phyloP scores from a whole-genome alignment of 2,329 filamentous ascomycete genomes.

The Colletotrichum tamarilloi region DNA sequence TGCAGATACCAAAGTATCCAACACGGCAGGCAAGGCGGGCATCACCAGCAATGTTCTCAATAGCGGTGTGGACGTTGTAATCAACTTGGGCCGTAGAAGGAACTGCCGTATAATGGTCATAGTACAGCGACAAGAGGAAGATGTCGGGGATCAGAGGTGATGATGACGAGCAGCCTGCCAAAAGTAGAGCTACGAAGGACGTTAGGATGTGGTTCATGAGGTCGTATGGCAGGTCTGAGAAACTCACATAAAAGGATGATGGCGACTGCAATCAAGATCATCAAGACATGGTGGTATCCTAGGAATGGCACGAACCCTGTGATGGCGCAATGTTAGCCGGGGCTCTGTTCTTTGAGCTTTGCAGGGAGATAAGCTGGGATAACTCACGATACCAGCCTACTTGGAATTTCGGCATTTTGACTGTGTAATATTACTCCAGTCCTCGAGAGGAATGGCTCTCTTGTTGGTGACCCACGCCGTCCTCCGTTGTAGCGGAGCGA shows the following conservation, averaged over 20 bases:
- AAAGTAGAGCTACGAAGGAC: constrained; percentile 76
- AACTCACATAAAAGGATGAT: constrained; percentile 94
- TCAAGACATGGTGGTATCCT: constrained; percentile 87
- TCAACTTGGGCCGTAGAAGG: constrained; percentile 91
- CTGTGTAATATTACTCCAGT: constrained; percentile 27
- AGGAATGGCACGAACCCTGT: constrained; percentile 75
- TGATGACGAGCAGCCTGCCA: constrained; percentile 96
- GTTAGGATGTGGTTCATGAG: constrained; percentile 4
- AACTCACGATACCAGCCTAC: constrained; percentile 63
- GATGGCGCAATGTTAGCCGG: constrained; percentile 14
- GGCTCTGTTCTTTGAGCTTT: neutral
- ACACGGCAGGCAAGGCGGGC: constrained; percentile 91
- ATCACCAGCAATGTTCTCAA: constrained; percentile 88
- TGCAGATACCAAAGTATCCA: constrained; percentile 97
- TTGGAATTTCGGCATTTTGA: constrained; percentile 51
- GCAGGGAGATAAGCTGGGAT: neutral
- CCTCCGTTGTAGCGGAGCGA: constrained; percentile 37
- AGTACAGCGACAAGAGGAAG: constrained; percentile 98
- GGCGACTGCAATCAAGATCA: constrained; percentile 93
- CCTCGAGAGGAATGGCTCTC: constrained; percentile 30
- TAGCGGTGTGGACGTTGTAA: constrained; percentile 85
- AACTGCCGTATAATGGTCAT: constrained; percentile 83
- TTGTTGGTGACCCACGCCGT: constrained; percentile 32
- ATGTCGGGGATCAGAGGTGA: constrained; percentile 95
- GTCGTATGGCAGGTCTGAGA: neutral